These are phyloP conservation scores for Exsudoporus frostii DNA, from an alignment of 768 basidiomycete genomes.

Conservation along the genomic window DNA sequence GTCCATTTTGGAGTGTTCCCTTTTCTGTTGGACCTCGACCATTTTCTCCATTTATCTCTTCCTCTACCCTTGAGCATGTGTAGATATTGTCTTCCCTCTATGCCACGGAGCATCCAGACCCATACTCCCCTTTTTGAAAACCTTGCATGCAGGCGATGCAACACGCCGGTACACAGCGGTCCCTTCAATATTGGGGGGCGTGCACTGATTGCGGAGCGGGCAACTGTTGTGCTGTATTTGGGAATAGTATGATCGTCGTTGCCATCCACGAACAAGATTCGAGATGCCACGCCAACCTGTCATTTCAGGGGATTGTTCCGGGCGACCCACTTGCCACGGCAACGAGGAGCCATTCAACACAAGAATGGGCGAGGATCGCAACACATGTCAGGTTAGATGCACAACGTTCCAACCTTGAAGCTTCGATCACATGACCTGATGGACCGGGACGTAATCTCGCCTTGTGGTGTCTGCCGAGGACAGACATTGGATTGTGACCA, in stretches of 20 bases:
- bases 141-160: no score
- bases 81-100: no score
- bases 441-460: slow-evolving; percentile 11
- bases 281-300: slow-evolving; percentile 9
- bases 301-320: neutral
- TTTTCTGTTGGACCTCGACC: neutral
- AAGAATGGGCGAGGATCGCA: slow-evolving; percentile 13
- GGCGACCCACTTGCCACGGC: slow-evolving; percentile 7
- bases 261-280: slow-evolving; percentile 5
- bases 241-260: slow-evolving; percentile 17
- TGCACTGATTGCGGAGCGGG: neutral
- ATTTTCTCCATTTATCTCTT: neutral
- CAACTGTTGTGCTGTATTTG: neutral
- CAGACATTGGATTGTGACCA: neutral
- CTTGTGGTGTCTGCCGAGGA: neutral
- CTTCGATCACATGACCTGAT: slow-evolving; percentile 11
- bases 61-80: neutral
- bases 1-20: neutral
- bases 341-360: no score
- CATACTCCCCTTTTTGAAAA: no score
- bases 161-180: neutral
- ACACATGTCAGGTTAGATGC: slow-evolving; percentile 6
- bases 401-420: slow-evolving; percentile 1
- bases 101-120: no score
- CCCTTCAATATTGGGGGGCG: neutral